Conservation (phyloP, 2,329 filamentous ascomycete genomes). For the Aureobasidium sp. region DNA sequence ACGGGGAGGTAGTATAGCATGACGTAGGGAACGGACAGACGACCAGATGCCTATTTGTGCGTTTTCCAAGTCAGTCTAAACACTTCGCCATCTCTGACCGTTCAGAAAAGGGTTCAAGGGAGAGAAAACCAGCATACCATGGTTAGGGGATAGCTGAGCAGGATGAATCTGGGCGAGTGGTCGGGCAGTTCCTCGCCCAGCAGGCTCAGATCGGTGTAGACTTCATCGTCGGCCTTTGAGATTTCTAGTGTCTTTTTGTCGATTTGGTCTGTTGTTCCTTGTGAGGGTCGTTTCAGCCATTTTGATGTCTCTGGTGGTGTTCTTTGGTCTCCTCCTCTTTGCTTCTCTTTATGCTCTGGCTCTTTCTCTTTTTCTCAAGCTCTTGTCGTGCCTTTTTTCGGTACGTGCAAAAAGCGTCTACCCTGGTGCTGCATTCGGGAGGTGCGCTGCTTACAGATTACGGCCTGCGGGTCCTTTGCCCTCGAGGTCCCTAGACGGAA, state of each 20-base stretch:
- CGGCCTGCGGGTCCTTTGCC: slow-evolving; percentile 77
- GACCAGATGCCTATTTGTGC: slow-evolving; percentile 35
- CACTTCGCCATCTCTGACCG: neutral
- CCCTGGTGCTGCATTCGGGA: no score
- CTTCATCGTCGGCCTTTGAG: slow-evolving; percentile 68
- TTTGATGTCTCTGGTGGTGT: neutral
- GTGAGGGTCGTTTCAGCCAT: neutral
- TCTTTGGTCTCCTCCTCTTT: neutral
- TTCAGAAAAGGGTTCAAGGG: no score
- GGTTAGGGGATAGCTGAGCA: slow-evolving; percentile 86
- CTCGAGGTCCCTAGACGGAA: slow-evolving; percentile 89
- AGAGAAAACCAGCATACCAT: no score
- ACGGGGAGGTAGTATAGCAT: slow-evolving; percentile 90
- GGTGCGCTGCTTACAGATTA: slow-evolving; percentile 71
- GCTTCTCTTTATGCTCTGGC: neutral
- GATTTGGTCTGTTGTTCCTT: slow-evolving; percentile 63
- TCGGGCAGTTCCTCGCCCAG: slow-evolving; percentile 87
- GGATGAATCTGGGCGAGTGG: slow-evolving; percentile 79
- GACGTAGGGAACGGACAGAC: slow-evolving; percentile 85
- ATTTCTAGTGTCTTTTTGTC: slow-evolving; percentile 88
- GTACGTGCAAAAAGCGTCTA: no score
- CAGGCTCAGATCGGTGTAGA: slow-evolving; percentile 75
- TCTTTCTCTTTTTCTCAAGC: neutral
- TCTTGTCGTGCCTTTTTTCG: neutral
- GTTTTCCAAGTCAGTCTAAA: neutral